Evolutionary conservation across 306 rosid species (phyloP), one percentile per base, ranked within the genome.

Genomic region (Morella rubra): DNA sequence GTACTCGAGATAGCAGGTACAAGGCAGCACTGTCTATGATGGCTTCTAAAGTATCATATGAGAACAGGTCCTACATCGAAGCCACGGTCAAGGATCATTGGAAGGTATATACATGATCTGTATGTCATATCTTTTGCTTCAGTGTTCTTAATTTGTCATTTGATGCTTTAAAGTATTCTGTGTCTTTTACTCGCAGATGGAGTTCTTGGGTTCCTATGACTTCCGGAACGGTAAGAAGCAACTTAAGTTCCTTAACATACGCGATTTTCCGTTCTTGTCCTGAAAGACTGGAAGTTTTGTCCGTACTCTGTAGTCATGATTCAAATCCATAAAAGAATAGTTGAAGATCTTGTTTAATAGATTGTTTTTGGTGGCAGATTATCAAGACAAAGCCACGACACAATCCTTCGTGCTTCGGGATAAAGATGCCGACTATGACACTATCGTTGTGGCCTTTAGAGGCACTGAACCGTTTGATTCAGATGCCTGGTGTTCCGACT

Each of bases 381-480:
- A 79, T 74, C 97, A 88, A 83, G 89, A 51, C 20, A 90, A 82
- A 70, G 73, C 85, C 5, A 82, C 92, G 44, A 93, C 97, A 3
- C 93, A 91, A 78, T 87, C 85, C 1, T 85, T 87, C 59, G 40
- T 93, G 44, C 46, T 84, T 1, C 76, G 84, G n/a, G 98, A 90
- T 72, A 88, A 81, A 65, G 71, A 62, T 6, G 81, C 75, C 1
- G 81, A 84, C 11, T 77, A 46, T 0, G 93, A 90, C 18, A 88
- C 88, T 0, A 87, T 89, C 40, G 88, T 93, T 4, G 91, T 93
- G 65, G 93, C 92, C 32, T 90, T 90, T 62, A 75, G 98, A 84
- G 96, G 98, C 1, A 93, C 98, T 0, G 96, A 93, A 51, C 86
- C 89, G 0, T 93, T 91, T 37, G 91, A 93, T 66, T 79, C 96